A percentile compares a stretch with the other conserved stretches of the same genome.
Conservation (phyloP, 768 basidiomycete species). For the Xerocomellus amylosporus region DNA sequence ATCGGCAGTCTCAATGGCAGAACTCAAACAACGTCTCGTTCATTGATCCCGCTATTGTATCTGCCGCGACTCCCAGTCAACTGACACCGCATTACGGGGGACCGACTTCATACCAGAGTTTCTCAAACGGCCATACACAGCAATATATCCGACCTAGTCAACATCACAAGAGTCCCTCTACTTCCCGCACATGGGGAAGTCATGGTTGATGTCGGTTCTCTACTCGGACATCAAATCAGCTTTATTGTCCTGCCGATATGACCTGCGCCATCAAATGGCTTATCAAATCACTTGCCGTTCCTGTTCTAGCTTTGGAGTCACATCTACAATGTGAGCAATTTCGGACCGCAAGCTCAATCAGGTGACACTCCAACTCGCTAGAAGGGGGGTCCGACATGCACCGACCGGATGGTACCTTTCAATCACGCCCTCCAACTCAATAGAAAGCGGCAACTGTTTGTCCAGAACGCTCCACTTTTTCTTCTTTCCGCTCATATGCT, state of each 20-base stretch:
- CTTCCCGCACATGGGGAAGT: slow-evolving; percentile 25
- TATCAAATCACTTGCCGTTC: slow-evolving; percentile 10
- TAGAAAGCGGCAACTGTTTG: slow-evolving; percentile 2
- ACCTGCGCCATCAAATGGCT: slow-evolving; percentile 2
- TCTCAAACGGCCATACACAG: slow-evolving; percentile 10
- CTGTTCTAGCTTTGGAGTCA: not conserved
- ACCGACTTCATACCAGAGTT: slow-evolving; percentile 12
- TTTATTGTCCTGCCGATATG: not conserved
- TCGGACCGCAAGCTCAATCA: not conserved
- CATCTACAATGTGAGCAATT: not conserved
- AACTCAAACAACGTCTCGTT: slow-evolving; percentile 7
- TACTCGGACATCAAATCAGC: not conserved
- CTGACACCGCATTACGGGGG: slow-evolving; percentile 3
- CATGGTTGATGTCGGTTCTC: slow-evolving; percentile 17
- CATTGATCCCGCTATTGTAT: slow-evolving; percentile 26
- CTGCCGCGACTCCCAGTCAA: slow-evolving; percentile 5
- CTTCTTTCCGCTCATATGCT: not conserved
- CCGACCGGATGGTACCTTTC: slow-evolving; percentile 3
- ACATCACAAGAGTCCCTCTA: slow-evolving; percentile 19
- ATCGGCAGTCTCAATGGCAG: slow-evolving; percentile 15
- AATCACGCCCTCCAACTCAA: slow-evolving; percentile 1
- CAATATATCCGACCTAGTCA: slow-evolving; percentile 19
- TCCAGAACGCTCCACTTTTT: not conserved
- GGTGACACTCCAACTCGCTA: not conserved
- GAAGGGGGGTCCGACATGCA: not conserved